A percentile compares a stretch with the other conserved stretches of the same genome.
phyloP scores from a whole-genome alignment of 176 grass and related monocot species.

The Zea luxurians region DNA sequence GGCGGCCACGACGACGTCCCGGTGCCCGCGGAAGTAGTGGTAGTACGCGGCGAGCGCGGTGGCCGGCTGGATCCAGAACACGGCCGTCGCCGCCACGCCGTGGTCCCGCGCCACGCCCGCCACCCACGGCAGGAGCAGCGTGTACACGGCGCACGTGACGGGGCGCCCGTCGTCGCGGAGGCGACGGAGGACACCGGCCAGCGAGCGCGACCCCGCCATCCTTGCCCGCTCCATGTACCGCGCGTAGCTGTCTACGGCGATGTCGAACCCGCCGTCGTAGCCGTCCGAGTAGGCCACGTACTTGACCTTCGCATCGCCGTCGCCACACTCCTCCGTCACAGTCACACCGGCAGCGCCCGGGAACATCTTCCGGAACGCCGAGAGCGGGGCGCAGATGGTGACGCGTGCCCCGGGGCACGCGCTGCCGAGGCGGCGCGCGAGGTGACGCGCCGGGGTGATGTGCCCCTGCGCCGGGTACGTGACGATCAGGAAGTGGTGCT shows the following conservation, averaged over 20 bases:
- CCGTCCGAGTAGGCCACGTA: constrained; percentile 61
- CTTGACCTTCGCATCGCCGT: background rate
- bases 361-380: constrained; percentile 59
- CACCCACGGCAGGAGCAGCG: constrained; percentile 63
- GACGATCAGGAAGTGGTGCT: constrained; percentile 66
- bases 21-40: constrained; percentile 54
- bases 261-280: constrained; percentile 57
- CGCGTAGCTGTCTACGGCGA: constrained; percentile 23
- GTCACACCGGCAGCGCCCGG: background rate
- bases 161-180: constrained; percentile 35
- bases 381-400: constrained; percentile 57
- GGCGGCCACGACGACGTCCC: constrained; percentile 25
- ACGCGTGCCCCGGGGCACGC: constrained; percentile 35
- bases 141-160: constrained; percentile 54
- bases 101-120: constrained; percentile 40
- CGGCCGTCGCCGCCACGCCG: constrained; percentile 35
- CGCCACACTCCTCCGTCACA: background rate
- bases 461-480: constrained; percentile 63
- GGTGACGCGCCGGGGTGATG: constrained; percentile 67
- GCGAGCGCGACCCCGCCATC: constrained; percentile 33
- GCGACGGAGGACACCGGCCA: constrained; percentile 29
- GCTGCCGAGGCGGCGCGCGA: constrained; percentile 45
- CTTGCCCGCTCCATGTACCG: constrained; percentile 34
- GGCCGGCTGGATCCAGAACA: constrained; percentile 75
- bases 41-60: constrained; percentile 58